Conservation (phyloP, 495 filamentous ascomycete genomes). For the Aspergillus avenaceus region DNA sequence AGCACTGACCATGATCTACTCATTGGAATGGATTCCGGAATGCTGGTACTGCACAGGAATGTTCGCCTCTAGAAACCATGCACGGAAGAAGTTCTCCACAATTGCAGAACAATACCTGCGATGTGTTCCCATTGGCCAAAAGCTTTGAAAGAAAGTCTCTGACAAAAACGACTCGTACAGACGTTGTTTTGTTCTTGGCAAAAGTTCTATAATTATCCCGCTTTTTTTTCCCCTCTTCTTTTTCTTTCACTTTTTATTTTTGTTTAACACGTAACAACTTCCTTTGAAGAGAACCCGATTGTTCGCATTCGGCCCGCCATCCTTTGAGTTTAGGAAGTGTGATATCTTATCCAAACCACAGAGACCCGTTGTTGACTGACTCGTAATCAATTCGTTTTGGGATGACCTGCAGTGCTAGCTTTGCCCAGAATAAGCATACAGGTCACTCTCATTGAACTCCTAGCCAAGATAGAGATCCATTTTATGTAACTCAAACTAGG, state of each 20-base stretch:
- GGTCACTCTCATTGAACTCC: not conserved
- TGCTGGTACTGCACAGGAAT: constrained; percentile 33
- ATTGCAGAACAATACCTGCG: constrained; percentile 7
- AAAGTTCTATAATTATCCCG: constrained; percentile 20
- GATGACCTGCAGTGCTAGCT: not conserved
- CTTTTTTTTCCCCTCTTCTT: too few relatives aligned
- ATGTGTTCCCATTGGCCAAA: constrained; percentile 2
- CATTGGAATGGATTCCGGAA: constrained; percentile 26
- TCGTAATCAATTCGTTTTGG: not conserved
- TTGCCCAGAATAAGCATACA: not conserved
- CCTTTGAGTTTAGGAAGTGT: not conserved
- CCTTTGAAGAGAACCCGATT: not conserved
- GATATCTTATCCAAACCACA: not conserved
- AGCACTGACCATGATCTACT: constrained; percentile 9
- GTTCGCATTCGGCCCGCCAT: constrained; percentile 9
- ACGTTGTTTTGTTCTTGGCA: constrained; percentile 3
- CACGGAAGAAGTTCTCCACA: constrained; percentile 16
- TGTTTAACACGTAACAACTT: constrained; percentile 3
- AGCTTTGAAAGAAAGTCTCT: constrained; percentile 7
- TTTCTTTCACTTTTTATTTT: too few relatives aligned
- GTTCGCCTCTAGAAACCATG: constrained; percentile 33
- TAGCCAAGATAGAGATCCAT: not conserved
- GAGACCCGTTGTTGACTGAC: not conserved
- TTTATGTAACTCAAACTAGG: not conserved
- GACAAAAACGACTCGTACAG: constrained; percentile 1